phyloP scores from a whole-genome alignment of 768 basidiomycete genomes.

The Roridomyces roridus region DNA sequence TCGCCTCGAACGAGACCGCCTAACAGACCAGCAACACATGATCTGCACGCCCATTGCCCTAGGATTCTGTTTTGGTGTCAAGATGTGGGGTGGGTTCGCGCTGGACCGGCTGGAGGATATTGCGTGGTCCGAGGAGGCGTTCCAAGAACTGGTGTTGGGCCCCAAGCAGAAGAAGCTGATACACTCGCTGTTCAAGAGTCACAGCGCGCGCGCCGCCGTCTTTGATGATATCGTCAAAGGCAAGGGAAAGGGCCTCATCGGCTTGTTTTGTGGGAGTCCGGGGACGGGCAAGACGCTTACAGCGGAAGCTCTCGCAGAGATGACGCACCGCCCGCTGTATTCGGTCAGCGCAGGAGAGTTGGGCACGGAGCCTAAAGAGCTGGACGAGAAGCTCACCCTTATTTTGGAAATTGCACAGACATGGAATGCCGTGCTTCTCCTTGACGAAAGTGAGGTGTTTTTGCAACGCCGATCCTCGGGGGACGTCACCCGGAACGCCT shows the following conservation, averaged over 20 bases:
- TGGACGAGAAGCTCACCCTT: constrained; percentile 29
- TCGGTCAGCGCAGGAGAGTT: constrained; percentile 39
- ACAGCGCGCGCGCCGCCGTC: constrained; percentile 15
- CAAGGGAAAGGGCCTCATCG: constrained; percentile 44
- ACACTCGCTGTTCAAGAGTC: constrained; percentile 33
- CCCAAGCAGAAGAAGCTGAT: constrained; percentile 39
- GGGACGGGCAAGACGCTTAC: constrained; percentile 45
- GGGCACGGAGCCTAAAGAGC: constrained; percentile 29
- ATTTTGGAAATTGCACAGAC: constrained; percentile 35
- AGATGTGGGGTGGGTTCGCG: constrained; percentile 38
- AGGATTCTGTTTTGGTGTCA: constrained; percentile 33
- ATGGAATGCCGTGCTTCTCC: constrained; percentile 42
- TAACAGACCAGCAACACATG: constrained; percentile 32
- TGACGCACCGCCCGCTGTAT: constrained; percentile 36
- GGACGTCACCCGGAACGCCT: constrained; percentile 37
- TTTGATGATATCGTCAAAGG: constrained; percentile 44
- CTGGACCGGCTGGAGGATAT: constrained; percentile 33
- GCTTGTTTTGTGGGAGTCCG: constrained; percentile 38
- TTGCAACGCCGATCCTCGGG: constrained; percentile 28
- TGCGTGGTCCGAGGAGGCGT: constrained; percentile 41
- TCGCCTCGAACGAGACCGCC: constrained; percentile 13
- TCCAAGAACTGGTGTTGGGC: constrained; percentile 39
- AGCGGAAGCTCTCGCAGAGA: constrained; percentile 40
- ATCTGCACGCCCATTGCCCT: constrained; percentile 32
- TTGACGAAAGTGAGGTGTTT: constrained; percentile 46